These are phyloP conservation scores for Neopestalotiopsis clavispora DNA, from an alignment of 2,329 filamentous ascomycete species.

Conservation along the genomic window DNA sequence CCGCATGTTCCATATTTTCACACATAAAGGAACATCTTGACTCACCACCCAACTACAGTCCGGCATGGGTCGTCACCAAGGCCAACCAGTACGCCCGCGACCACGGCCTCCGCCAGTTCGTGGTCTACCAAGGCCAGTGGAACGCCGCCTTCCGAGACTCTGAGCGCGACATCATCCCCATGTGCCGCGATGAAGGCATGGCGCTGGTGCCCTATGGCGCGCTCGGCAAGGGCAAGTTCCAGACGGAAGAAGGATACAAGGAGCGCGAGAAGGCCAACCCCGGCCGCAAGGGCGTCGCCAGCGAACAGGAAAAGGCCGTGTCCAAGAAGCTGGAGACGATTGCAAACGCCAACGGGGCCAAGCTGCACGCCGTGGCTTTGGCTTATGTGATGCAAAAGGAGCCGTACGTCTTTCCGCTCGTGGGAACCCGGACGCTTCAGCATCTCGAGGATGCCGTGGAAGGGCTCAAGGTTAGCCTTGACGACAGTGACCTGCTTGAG, in stretches of 20 bases:
- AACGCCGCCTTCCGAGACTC: slow-evolving; percentile 59
- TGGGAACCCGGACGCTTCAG: slow-evolving; percentile 61
- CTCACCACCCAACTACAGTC: slow-evolving; percentile 23
- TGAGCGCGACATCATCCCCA: slow-evolving; percentile 62
- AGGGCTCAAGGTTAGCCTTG: slow-evolving; percentile 55
- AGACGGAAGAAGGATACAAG: slow-evolving; percentile 12
- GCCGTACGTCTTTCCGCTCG: slow-evolving; percentile 61
- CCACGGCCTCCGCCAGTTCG: slow-evolving; percentile 60
- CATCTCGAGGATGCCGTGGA: slow-evolving; percentile 62
- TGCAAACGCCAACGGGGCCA: slow-evolving; percentile 10
- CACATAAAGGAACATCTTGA: neutral
- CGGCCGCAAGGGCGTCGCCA: slow-evolving; percentile 12
- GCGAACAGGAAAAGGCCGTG: slow-evolving; percentile 13
- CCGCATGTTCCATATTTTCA: neutral
- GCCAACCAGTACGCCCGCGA: slow-evolving; percentile 53
- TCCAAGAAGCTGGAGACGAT: slow-evolving; percentile 19
- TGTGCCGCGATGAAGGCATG: slow-evolving; percentile 61
- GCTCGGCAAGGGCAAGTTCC: slow-evolving; percentile 41
- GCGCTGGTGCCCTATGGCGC: slow-evolving; percentile 49
- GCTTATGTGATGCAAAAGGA: slow-evolving; percentile 63
- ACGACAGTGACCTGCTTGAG: slow-evolving; percentile 56
- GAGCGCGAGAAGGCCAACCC: slow-evolving; percentile 18
- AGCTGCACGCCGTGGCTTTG: slow-evolving; percentile 56
- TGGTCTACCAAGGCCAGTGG: slow-evolving; percentile 67
- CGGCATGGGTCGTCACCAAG: slow-evolving; percentile 48